Base-by-base conservation (phyloP, 2,329 filamentous ascomycete genomes). In the Ophiostoma novo-ulmi region DNA sequence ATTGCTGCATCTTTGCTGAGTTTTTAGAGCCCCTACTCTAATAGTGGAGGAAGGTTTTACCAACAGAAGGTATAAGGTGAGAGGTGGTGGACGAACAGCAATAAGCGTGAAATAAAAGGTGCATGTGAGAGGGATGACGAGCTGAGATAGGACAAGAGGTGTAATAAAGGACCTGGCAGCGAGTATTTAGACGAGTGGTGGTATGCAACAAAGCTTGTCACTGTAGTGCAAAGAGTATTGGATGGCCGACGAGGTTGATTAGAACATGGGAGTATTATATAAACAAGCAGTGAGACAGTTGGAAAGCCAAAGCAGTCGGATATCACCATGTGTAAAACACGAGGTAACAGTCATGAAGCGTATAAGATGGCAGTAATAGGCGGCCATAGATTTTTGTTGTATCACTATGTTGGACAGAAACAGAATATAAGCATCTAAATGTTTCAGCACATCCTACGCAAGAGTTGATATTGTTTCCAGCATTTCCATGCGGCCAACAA, bases 301-400 rank as follows among this genome's bases (percentile, higher is more conserved):
- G 48, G 22, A 35, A 10, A 61, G 55, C n/a, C 22, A 61, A 11
- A 61, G 8, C 31, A 61, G 22, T 35, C 55, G 55, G 22, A 36
- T 63, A 63, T 63, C 58, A 17, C 58, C 58, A 58, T 36, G 26
- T 36, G 58, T 63, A 11, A 36, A 63, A 63, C 26, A 63, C 58
- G 26, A 63, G 6, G 26, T 63, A 26, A 63, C 58, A 14, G 14
- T 26, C 5, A 22, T 5, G 52, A 58, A 26, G n/a, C 52, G 22
- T 14, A 22, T 0, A 13, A 17, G 52, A 58, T 26, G 22, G n/a
- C 52, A 58, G 22, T 58, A 22, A 58, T 58, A 5, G n/a, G 31
- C 3, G 4, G 44, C 5, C 44, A 63, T 35, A 63, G 10, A 35
- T 17, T 35, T 22, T 20, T 20, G 8, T 58, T 22, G 52, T 58